A percentile compares a stretch with the other conserved stretches of the same genome.
These are phyloP conservation scores for Austroboletus niveus DNA, from an alignment of 1,284 basidiomycete species.

Conservation along the genomic window DNA sequence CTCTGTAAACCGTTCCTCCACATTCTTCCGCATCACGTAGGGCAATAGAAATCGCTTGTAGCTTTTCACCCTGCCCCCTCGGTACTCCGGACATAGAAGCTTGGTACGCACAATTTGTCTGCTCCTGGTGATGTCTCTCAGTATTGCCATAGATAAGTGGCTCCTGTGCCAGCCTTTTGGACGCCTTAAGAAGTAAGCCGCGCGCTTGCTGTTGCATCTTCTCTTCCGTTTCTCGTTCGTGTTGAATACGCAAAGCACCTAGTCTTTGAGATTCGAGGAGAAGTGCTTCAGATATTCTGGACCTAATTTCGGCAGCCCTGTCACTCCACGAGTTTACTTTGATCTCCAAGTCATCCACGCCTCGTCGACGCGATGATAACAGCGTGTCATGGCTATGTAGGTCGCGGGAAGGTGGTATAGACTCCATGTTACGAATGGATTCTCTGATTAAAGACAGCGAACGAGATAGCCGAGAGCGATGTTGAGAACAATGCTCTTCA, in stretches of 20 bases:
- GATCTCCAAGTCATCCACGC: slow-evolving; percentile 50
- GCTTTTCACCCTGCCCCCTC: slow-evolving; percentile 28
- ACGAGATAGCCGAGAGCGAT: slow-evolving; percentile 42
- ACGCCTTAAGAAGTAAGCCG: slow-evolving; percentile 22
- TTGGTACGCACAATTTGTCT: slow-evolving; percentile 30
- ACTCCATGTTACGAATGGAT: slow-evolving; percentile 51
- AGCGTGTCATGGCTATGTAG: slow-evolving; percentile 43
- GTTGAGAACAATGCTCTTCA: slow-evolving; percentile 35
- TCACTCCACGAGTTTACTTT: slow-evolving; percentile 49
- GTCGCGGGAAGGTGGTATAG: slow-evolving; percentile 40
- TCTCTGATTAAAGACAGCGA: slow-evolving; percentile 53
- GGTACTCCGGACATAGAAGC: slow-evolving; percentile 22
- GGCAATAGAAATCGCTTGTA: slow-evolving; percentile 7
- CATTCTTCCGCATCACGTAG: slow-evolving; percentile 29
- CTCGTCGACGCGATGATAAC: slow-evolving; percentile 43
- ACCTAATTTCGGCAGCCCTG: slow-evolving; percentile 38
- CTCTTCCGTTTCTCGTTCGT: slow-evolving; percentile 30
- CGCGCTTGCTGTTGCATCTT: slow-evolving; percentile 32
- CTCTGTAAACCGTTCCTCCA: slow-evolving; percentile 31
- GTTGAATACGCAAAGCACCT: slow-evolving; percentile 26
- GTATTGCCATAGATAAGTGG: slow-evolving; percentile 16
- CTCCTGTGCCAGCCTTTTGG: slow-evolving; percentile 31
- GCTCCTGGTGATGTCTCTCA: slow-evolving; percentile 17
- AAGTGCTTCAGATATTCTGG: slow-evolving; percentile 37
- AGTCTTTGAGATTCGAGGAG: slow-evolving; percentile 34